Percentiles rank a stretch among this genome's conserved stretches.
Conservation (phyloP, 2,329 filamentous ascomycete genomes). For the Stagonosporopsis cucurbitacearum region DNA sequence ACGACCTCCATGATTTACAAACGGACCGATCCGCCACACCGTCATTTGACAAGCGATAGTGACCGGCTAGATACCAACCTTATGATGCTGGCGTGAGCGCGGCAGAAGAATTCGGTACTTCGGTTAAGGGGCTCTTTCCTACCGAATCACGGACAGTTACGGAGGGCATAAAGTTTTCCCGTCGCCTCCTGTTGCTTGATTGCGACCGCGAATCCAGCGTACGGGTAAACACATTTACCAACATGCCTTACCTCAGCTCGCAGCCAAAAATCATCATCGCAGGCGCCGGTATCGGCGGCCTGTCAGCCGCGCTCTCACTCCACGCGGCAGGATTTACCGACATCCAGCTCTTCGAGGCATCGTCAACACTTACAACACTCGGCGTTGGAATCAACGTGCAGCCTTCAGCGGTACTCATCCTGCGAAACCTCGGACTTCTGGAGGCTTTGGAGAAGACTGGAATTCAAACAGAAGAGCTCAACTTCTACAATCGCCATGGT, state of each 20-base stretch:
- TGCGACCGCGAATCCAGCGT: not conserved
- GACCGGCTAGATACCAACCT: not conserved
- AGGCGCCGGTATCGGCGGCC: constrained; percentile 73
- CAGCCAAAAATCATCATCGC: constrained; percentile 39
- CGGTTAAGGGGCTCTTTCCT: not conserved
- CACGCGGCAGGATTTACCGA: constrained; percentile 69
- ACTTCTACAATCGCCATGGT: constrained; percentile 55
- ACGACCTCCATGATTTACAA: constrained; percentile 2
- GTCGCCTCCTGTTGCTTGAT: not conserved
- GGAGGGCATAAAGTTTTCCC: not conserved
- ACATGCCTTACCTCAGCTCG: constrained; percentile 28
- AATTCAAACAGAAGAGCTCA: constrained; percentile 53
- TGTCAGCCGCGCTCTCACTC: constrained; percentile 72
- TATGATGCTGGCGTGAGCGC: constrained; percentile 2
- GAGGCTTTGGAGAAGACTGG: constrained; percentile 50
- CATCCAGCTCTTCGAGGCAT: constrained; percentile 54
- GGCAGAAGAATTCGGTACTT: constrained; percentile 17
- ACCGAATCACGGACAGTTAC: constrained; percentile 7
- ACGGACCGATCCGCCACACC: constrained; percentile 12
- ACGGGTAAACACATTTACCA: not conserved
- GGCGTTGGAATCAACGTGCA: constrained; percentile 58
- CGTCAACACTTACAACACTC: constrained; percentile 51
- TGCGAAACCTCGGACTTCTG: constrained; percentile 53
- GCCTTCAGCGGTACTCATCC: constrained; percentile 54
- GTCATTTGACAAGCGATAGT: constrained; percentile 2